Evolutionary conservation across 495 filamentous ascomycete genomes (phyloP), one percentile per base, ranked within the genome.

Genomic region (Penicillium riverlandense): DNA sequence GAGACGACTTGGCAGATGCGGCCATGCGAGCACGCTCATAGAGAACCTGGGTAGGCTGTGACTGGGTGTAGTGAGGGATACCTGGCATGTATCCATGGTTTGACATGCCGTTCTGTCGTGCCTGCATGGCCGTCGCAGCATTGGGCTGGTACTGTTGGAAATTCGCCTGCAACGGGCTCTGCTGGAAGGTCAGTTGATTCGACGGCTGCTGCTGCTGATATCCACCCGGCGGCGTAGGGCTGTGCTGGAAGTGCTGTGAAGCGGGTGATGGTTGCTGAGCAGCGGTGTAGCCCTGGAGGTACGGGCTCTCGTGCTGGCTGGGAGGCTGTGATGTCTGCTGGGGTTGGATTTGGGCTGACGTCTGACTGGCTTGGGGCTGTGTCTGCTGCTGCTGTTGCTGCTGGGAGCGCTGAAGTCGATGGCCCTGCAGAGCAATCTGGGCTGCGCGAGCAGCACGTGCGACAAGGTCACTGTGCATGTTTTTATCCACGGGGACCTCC

Each of bases 1-100:
- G 83, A 1, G 85, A 86, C 1, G 84, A 78, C 60, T 91, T 91
- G 8, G 85, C 78, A 4, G 85, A 85, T 8, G 87, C 88, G 0
- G 86, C 88, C 60, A 85, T 81, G 8, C 89, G 83, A 28, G 88
- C 88, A 32, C 79, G 80, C 54, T 92, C 86, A 50, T 94, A 92
- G 0, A 92, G 70, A 1, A 86, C 80, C 32, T 85, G 79, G 1
- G 85, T 91, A 1, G 88, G 82, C 37, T 83, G 83, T 7, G 79
- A 83, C 56, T 92, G 88, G 7, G 62, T 84, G 40, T 75, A 84
- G 60, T 74, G 79, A 14, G 66, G 84, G 54, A 64, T 80, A 31
- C 69, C 67, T 6, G 71, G 67, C 62, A 71, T 66, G 38, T 72
- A 71, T 13, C 66, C 66, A 39, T 71, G 67, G 35, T 71, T 72